Base-by-base conservation (phyloP, 2,329 filamentous ascomycete species). In the Paecilomyces variotii region DNA sequence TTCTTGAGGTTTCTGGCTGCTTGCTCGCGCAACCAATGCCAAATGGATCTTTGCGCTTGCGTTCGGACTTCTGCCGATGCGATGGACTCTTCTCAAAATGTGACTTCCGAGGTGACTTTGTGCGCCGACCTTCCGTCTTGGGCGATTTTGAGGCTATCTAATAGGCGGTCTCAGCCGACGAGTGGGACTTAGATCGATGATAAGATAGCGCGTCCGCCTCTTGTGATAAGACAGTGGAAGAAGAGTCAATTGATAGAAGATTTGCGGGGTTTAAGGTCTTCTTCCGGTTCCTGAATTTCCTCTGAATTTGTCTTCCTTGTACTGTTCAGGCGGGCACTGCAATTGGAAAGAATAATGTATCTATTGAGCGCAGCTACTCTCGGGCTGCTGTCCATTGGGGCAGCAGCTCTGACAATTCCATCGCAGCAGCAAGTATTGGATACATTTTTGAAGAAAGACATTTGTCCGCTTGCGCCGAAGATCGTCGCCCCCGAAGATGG, bases 391-490 rank as follows among this genome's bases (percentile, higher is more conserved):
- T 52, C 50, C 25, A 52, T 14, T n/a, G 50, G 50, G 25, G 50
- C 50, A 11, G 27, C 50, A 52, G 50, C 50, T n/a, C 27, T 52
- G 50, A 52, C 50, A 52, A 52, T 52, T 28, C 25, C 50, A 26
- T 52, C 27, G 25, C 25, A 28, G 10, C 50, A 52, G 24, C 25
- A 52, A 14, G 25, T 52, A n/a, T n/a, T 52, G 50, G 25, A 52
- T n/a, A 52, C 50, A 26, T 52, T 52, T 10, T 28, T 24, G 0
- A 30, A 54, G 27, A 54, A 35, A 5, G 64, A 67, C n/a, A 63
- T 63, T 27, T 74, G 71, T 54, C 71, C 70, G 0, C 63, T 72
- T 49, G 63, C 72, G 19, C 60, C 64, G 3, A 72, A 68, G 34
- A 62, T 72, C 19, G 25, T 56, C 11, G n/a, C 60, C 0, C 65